Base-by-base conservation (phyloP, 208 protist genomes). In the Trypanosoma melophagium region DNA sequence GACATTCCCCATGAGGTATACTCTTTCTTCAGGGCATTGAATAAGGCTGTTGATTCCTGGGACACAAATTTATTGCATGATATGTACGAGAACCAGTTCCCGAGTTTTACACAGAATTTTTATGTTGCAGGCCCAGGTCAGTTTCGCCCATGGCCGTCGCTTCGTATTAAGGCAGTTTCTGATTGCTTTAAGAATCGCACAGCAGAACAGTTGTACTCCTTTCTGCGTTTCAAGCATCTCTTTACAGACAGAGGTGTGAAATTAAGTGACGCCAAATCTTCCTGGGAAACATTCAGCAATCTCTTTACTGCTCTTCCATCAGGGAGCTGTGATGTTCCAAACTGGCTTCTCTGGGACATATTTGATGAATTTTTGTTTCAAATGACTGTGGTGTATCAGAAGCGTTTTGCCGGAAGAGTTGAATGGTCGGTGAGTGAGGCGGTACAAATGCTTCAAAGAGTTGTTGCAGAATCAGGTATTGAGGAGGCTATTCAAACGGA, bases 301-400 rank as follows among this genome's bases (percentile, higher is more conserved):
- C 70, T 96, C 38, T 84, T 94, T 47, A 31, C 69, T 54, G 35
- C 75, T 54, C 76, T 93, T 45, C 70, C 77, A 3, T 79, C 58
- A 42, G 73, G 66, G 53, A 75, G 74, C 40, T 83, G 68, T 47
- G 80, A 89, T 65, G 79, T 96, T 52, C 91, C 91, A 28, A 92
- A 77, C 69, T 89, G 81, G 74, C 80, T 94, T 71, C 65, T 96
- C 55, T 96, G 91, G 91, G 91, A 96, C 70, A 84, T 96, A 25
- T 93, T 96, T 71, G 91, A 96, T 53, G 87, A 96, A 77, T 93
- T 94, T 49, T 65, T 93, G 4, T 96, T 90, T 72, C 88, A 96
- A 69, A 89, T 96, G 77, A 90, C 87, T 21, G 81, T 90, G 24
- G 90, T 94, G 25, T 94, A 96, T 74, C 86, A 94, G 80, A 87